A percentile compares a stretch with the other conserved stretches of the same genome.
Evolutionary conservation across 2,329 filamentous ascomycete genomes (phyloP).

Genomic region (Capronia epimyces): DNA sequence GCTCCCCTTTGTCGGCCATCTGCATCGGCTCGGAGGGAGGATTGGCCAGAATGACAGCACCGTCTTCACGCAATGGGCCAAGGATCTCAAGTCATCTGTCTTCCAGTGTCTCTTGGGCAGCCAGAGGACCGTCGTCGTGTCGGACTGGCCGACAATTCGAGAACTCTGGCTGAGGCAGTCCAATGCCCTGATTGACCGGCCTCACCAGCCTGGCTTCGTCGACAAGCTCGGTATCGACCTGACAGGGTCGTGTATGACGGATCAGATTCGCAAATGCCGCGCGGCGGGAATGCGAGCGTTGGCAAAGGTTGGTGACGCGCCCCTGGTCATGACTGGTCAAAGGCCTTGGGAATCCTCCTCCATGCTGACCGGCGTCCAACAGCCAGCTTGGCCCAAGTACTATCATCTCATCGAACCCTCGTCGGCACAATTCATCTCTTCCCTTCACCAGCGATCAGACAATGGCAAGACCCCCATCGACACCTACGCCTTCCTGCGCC

Average conservation of each 20-base stretch:
- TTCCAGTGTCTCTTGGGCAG: not conserved
- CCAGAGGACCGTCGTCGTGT: slow-evolving; percentile 7
- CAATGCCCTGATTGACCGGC: slow-evolving; percentile 4
- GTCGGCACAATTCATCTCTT: not conserved
- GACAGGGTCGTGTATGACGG: slow-evolving; percentile 5
- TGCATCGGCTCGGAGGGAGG: not conserved
- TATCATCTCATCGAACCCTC: slow-evolving; percentile 9
- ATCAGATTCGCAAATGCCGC: slow-evolving; percentile 1
- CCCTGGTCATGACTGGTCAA: not conserved
- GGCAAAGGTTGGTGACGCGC: too few species aligned
- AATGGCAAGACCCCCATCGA: slow-evolving; percentile 1
- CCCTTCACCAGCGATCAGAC: not conserved
- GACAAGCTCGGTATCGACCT: slow-evolving; percentile 12
- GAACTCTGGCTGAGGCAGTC: slow-evolving; percentile 3
- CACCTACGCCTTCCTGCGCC: not conserved
- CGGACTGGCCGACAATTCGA: not conserved
- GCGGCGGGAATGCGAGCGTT: not conserved
- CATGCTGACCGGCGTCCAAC: too few species aligned
- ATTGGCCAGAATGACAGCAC: not conserved
- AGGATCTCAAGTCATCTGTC: not conserved
- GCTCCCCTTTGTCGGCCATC: not conserved
- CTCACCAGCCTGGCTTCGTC: slow-evolving; percentile 6
- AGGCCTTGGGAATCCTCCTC: slow-evolving; percentile 2
- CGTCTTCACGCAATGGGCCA: not conserved
- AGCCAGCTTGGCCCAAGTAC: slow-evolving; percentile 7